phyloP scores from a whole-genome alignment of 768 basidiomycete genomes.

The Kwoniella sp. region DNA sequence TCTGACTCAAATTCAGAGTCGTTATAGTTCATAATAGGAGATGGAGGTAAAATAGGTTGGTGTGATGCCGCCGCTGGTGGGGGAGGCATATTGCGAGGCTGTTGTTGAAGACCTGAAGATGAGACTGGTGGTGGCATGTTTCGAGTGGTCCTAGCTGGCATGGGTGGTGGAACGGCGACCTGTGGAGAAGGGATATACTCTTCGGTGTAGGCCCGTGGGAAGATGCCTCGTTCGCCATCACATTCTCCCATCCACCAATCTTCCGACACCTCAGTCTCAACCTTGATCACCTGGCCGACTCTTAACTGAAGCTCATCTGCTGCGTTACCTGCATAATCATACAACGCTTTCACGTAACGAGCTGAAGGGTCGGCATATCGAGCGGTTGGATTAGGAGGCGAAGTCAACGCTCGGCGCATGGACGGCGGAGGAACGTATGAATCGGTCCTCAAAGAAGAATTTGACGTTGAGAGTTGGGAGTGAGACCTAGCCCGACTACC shows the following conservation, averaged over 20 bases:
- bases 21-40: conserved; percentile 13
- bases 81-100: conserved; percentile 49
- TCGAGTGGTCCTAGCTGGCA: conserved; percentile 37
- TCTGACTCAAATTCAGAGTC: conserved; percentile 25
- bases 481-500: conserved; percentile 34
- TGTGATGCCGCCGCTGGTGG: conserved; percentile 39
- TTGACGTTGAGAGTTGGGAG: conserved; percentile 18
- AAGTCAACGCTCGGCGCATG: conserved; percentile 34
- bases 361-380: conserved; percentile 17
- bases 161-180: conserved; percentile 32
- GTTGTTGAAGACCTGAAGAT: conserved; percentile 15
- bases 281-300: conserved; percentile 72
- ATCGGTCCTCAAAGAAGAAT: conserved; percentile 11
- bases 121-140: conserved; percentile 30
- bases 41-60: conserved; percentile 23
- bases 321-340: conserved; percentile 69
- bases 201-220: conserved; percentile 78
- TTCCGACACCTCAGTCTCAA: conserved; percentile 77
- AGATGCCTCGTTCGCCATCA: conserved; percentile 70
- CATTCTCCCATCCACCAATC: conserved; percentile 90
- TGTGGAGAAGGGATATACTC: conserved; percentile 49
- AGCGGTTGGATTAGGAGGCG: conserved; percentile 16
- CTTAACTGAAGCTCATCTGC: conserved; percentile 77
- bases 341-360: conserved; percentile 65
- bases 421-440: conserved; percentile 21